These are phyloP conservation scores for Shiraia bambusicola DNA, from an alignment of 2,329 filamentous ascomycete genomes.

Conservation along the genomic window DNA sequence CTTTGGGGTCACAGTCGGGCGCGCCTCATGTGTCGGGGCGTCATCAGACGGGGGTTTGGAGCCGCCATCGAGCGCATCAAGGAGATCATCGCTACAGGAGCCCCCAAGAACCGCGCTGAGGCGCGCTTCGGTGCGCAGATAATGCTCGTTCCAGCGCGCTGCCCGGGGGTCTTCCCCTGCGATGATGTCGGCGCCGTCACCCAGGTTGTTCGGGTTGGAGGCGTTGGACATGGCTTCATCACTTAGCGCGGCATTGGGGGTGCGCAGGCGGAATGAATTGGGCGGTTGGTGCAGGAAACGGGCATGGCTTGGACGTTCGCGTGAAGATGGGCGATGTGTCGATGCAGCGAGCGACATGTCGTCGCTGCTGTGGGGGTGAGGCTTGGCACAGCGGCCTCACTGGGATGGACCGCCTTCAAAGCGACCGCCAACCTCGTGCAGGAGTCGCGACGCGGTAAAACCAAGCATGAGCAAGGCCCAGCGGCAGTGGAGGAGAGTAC, in stretches of 20 bases:
- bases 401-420: conserved; percentile 41
- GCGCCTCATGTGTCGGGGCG: conserved; percentile 47
- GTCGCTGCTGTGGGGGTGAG: conserved; percentile 30
- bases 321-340: conserved; percentile 44
- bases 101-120: conserved; percentile 73
- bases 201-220: conserved; percentile 40
- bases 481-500: conserved; percentile 27
- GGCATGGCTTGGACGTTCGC: conserved; percentile 47
- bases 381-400: conserved; percentile 42
- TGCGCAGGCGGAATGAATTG: conserved; percentile 44
- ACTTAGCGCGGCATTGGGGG: conserved; percentile 47
- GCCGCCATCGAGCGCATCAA: conserved; percentile 29
- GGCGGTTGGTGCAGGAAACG: conserved; percentile 38
- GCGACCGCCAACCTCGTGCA: conserved; percentile 46
- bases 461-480: conserved; percentile 43
- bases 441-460: conserved; percentile 43
- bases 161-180: conserved; percentile 51
- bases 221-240: conserved; percentile 47
- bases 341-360: conserved; percentile 42
- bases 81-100: conserved; percentile 26
- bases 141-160: conserved; percentile 72
- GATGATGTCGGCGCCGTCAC: conserved; percentile 44
- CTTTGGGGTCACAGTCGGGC: conserved; percentile 60
- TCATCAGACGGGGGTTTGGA: conserved; percentile 28
- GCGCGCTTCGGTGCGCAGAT: conserved; percentile 73